Base-by-base conservation (phyloP, 768 basidiomycete genomes). In the Calvatia gigantea region DNA sequence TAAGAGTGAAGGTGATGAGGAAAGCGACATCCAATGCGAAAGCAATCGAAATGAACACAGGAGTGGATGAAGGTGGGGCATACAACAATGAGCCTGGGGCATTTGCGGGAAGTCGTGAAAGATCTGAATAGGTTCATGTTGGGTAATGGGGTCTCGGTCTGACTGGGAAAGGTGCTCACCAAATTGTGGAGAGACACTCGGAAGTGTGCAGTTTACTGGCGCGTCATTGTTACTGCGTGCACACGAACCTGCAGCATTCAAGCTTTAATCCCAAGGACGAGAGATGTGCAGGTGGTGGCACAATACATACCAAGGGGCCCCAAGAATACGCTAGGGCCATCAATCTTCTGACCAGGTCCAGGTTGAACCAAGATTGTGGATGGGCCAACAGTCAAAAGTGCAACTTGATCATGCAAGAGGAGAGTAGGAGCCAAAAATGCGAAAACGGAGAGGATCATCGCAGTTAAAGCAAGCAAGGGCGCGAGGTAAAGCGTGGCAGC, bases 291-390 rank as follows among this genome's bases (percentile, higher is more conserved):
- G n/a, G n/a, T n/a, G n/a, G n/a, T n/a, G n/a, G n/a, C 28, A 23
- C 11, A 42, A 9, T n/a, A 60, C 72, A n/a, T 67, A 83, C 89
- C 89, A 39, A 91, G 69, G 9, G 80, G 65, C 17, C 90, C 90
- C 41, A 90, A 64, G 64, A 85, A 81, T 32, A 87, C 67, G 45
- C 78, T 84, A 2, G 90, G 85, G 6, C 89, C 89, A 66, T 91
- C 88, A 9, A 84, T 69, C 19, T 60, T 63, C 44, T 65, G 56
- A 8, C 67, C 60, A 1, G 69, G 61, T 11, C 60, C 65, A 37
- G 70, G 58, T 56, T 74, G 70, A 27, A 65, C 60, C 51, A 74
- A 57, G 0, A 62, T 60, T 7, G 76, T 70, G 2, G 84, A 84
- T 9, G 87, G 87, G 2, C 76, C 74, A 2, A 92, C 84, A 1